Percentiles rank a stretch among this genome's conserved stretches.
Evolutionary conservation across 306 rosid species (phyloP).

Genomic region (Spatholobus suberectus): DNA sequence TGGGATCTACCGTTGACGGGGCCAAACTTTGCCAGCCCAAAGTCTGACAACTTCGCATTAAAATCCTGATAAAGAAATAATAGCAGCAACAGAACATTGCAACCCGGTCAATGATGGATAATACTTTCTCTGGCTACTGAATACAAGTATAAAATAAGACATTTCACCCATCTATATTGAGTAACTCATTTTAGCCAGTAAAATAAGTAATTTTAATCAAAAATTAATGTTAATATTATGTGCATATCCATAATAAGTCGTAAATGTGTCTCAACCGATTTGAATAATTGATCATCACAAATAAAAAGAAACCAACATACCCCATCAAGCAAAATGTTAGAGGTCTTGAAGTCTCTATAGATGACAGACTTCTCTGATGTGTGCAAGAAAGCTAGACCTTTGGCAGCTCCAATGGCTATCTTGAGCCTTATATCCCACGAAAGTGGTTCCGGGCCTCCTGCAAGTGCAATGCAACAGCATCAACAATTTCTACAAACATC

Average conservation of each 20-base stretch:
- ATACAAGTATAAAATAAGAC: no score
- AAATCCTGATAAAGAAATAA: constrained; percentile 42
- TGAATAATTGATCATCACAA: not conserved
- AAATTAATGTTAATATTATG: no score
- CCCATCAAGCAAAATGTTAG: constrained; percentile 77
- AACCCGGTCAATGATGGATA: not conserved
- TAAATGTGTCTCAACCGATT: no score
- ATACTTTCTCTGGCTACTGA: no score
- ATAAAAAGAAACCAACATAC: constrained; percentile 37
- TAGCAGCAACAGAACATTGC: not conserved
- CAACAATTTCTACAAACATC: not conserved
- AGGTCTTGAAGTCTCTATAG: constrained; percentile 85
- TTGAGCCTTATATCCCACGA: constrained; percentile 71
- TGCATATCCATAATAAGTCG: no score
- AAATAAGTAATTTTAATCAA: no score
- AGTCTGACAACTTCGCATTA: constrained; percentile 83
- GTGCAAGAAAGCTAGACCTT: constrained; percentile 72
- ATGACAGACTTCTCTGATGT: constrained; percentile 71
- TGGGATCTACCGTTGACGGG: constrained; percentile 73
- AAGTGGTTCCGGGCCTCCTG: constrained; percentile 72
- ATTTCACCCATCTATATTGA: no score
- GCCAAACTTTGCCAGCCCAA: constrained; percentile 86
- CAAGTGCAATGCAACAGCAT: not conserved
- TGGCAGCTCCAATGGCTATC: constrained; percentile 87
- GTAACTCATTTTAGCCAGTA: no score